Evolutionary conservation across 2,329 filamentous ascomycete genomes (phyloP), one percentile per base, ranked within the genome.

Genomic region (Aureobasidium sp.): DNA sequence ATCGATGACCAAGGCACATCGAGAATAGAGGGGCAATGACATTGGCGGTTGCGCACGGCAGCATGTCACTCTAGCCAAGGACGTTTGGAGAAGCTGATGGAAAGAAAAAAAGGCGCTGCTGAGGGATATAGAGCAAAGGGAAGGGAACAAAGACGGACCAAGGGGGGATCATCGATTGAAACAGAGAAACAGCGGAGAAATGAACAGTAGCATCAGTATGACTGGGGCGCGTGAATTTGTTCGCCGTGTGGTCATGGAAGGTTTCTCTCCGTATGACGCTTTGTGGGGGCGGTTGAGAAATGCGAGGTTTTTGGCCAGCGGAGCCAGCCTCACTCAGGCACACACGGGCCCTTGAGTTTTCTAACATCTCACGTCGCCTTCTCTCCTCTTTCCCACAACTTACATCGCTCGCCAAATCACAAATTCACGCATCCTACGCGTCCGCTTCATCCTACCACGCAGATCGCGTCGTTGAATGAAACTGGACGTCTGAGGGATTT

Each of bases 401-500:
- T 15, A 46, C 53, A 8, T 7, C 29, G 2, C 13, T 10, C 26
- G 20, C 5, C 52, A 29, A 20, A 5, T 36, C 41, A 34, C 51
- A 29, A 29, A 26, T 46, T 20, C 20, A 34, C 51, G 39, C 36
- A 47, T 24, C 20, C 36, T 32, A 20, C 24, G 34, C 36, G 26
- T 51, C 24, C 46, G 13, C 43, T 36, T 57, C 57, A 41, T 51
- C 57, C 44, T n/a, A 41, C 44, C 24, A 37, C 46, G 46, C 57
- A n/a, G 24, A 41, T 24, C 46, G 57, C 57, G 57, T 60, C 27
- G 39, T 60, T 36, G 57, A 50, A 60, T 51, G 44, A 44, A 41
- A 10, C n/a, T 20, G 34, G 32, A n/a, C 32, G 39, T 15, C 24
- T 50, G 57, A 41, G 57, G 46, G 26, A 60, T 60, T 60, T 51